Evolutionary conservation across 257 asterid genomes (phyloP).

Genomic region (Solanum microdontum): DNA sequence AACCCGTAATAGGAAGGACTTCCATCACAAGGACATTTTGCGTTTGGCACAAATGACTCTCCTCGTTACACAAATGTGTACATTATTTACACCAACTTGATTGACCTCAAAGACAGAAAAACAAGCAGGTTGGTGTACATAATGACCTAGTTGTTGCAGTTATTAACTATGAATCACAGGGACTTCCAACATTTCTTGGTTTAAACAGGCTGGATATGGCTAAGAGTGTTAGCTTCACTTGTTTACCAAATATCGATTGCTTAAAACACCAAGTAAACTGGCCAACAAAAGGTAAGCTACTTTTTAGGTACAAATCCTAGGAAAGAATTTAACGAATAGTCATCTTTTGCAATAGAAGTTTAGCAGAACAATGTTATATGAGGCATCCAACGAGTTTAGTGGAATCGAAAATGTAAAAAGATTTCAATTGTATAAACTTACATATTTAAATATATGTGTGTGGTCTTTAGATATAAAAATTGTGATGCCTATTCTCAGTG

Average conservation of each 20-base stretch:
- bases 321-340: neutral
- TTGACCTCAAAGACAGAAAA: neutral
- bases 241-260: neutral
- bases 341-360: neutral
- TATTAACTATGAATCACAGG: neutral
- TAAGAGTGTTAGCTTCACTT: neutral
- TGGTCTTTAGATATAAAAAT: neutral
- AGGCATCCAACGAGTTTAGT: neutral
- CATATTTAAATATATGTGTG: neutral
- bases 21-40: too few species aligned
- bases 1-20: too few species aligned
- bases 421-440: neutral
- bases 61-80: neutral
- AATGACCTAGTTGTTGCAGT: neutral
- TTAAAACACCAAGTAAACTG: neutral
- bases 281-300: neutral
- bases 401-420: neutral
- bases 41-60: too few species aligned
- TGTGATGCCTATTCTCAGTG: neutral
- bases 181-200: neutral
- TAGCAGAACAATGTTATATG: neutral
- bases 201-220: neutral
- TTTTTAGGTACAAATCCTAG: neutral
- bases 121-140: neutral
- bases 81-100: neutral